Base-by-base conservation (phyloP, 805 yeast species). In the Metschnikowia chrysomelidarum region DNA sequence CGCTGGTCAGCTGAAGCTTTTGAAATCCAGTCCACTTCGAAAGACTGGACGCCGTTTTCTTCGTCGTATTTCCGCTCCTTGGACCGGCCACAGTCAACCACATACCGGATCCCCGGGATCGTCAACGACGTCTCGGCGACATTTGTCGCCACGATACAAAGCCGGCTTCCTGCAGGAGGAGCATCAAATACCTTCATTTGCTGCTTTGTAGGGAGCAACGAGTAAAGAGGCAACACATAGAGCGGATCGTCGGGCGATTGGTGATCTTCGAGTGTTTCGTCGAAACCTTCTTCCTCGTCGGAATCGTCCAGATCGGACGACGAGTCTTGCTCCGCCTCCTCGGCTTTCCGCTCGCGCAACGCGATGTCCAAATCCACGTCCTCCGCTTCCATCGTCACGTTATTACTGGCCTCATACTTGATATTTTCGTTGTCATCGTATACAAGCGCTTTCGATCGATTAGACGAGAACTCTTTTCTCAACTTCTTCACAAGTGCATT, bases 41-140 rank as follows among this genome's bases (percentile, higher is more conserved):
- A 94, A 41, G 94, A 84, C 61, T 91, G 98, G 21, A 93, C 95
- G 3, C 95, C 95, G 9, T 87, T 85, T 19, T 78, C 80, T 46
- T 83, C 84, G 45, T 89, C 83, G 53, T 68, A 87, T 43, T 77
- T 78, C 35, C 97, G 73, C 56, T 91, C 97, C 53, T 93, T 93
- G 0, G 95, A 74, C 44, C 98, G 76, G 16, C 99, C 99, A 61
- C 94, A 78, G 59, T 93, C 99, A 30, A 93, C 86, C 22, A 93
- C 98, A 54, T 93, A 93, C 39, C 94, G 69, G 24, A 94, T 85
- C 7, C 95, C 94, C 0, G 98, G 98, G 49, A 93, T 93, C 0
- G 99, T 93, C 56, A 93, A 72, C 1, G 97, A 88, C 0, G 99
- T 93, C 59, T 93, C 99, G 0, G 99, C 99, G 38, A 93, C 95